phyloP scores from a whole-genome alignment of 2,329 filamentous ascomycete species.

The Podosphaera aphanis region DNA sequence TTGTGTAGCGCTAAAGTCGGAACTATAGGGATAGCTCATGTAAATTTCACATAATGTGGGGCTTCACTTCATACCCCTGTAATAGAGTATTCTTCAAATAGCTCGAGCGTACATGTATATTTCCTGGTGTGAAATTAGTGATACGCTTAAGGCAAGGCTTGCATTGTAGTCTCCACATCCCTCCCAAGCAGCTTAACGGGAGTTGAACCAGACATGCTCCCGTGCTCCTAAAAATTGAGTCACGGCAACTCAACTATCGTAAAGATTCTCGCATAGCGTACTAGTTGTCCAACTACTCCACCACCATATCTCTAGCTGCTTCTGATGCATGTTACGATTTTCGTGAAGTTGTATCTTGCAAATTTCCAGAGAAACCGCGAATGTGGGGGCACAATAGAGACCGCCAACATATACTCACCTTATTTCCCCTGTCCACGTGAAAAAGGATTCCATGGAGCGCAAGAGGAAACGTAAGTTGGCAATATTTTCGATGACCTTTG shows the following conservation, averaged over 20 bases:
- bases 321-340: conserved; percentile 18
- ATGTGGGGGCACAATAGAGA: conserved; percentile 15
- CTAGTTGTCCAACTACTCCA: not conserved
- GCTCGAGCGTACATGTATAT: too few species aligned
- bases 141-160: not conserved
- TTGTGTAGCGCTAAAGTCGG: too few species aligned
- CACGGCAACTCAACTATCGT: not conserved
- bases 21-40: too few species aligned
- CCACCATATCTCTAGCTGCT: conserved; percentile 6
- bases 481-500: not conserved
- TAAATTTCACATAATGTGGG: too few species aligned
- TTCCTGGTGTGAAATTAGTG: too few species aligned
- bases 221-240: not conserved
- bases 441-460: conserved; percentile 32
- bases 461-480: conserved; percentile 32
- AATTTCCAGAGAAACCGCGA: conserved; percentile 16
- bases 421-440: not conserved
- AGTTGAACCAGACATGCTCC: not conserved
- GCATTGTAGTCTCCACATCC: not conserved
- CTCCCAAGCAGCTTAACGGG: not conserved
- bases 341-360: conserved; percentile 13
- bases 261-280: not conserved
- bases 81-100: too few species aligned
- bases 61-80: too few species aligned
- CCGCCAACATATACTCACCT: not conserved